Evolutionary conservation across 495 filamentous ascomycete species (phyloP).

Genomic region (Cudoniella acicularis): DNA sequence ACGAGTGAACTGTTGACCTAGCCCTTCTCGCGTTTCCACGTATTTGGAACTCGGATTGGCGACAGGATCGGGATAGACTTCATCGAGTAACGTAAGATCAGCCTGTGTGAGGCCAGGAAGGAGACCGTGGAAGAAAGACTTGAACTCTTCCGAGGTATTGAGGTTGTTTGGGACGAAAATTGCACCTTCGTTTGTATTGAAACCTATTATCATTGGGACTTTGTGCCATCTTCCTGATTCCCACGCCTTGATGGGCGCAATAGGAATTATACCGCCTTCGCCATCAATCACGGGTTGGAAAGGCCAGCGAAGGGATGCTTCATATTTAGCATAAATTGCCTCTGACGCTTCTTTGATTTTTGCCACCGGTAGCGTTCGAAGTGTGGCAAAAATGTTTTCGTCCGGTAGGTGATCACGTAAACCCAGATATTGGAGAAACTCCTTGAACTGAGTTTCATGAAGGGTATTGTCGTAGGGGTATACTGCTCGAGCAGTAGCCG

Average conservation of each 20-base stretch:
- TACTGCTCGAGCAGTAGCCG: conserved; percentile 56
- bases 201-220: conserved; percentile 62
- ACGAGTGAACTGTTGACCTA: conserved; percentile 54
- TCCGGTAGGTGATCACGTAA: conserved; percentile 37
- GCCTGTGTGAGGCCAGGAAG: conserved; percentile 46
- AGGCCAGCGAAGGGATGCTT: conserved; percentile 55
- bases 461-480: conserved; percentile 50
- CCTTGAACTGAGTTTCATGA: conserved; percentile 56
- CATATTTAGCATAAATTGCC: conserved; percentile 49
- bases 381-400: conserved; percentile 43
- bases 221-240: conserved; percentile 45
- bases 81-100: conserved; percentile 47
- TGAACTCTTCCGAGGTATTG: conserved; percentile 44
- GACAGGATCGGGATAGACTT: conserved; percentile 55
- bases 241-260: conserved; percentile 55
- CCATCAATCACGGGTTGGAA: conserved; percentile 67
- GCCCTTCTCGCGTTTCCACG: conserved; percentile 31
- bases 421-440: conserved; percentile 48
- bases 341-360: conserved; percentile 47
- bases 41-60: conserved; percentile 31
- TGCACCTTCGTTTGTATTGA: conserved; percentile 63
- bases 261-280: conserved; percentile 46
- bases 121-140: conserved; percentile 49
- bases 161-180: conserved; percentile 50
- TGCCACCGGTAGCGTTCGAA: conserved; percentile 44